Base-by-base conservation (phyloP, 2,329 filamentous ascomycete species). In the Trichoderma breve region DNA sequence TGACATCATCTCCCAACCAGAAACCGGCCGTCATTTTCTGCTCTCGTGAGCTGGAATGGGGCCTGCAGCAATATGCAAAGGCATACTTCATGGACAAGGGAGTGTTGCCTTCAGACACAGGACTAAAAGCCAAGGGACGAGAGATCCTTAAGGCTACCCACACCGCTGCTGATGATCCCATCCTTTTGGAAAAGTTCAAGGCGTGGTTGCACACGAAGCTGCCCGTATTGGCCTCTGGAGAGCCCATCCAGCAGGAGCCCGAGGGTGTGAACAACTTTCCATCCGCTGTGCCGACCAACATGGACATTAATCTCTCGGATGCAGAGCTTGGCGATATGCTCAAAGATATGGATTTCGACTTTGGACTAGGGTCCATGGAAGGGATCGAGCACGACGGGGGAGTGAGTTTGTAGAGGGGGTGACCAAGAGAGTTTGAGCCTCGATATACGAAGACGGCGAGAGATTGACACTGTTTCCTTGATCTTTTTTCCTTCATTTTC, bases 11-110 rank as follows among this genome's bases (percentile, higher is more conserved):
- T 6, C 61, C 72, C 14, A 84, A 83, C 72, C 80, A 82, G 15
- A 83, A 83, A 11, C 86, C 86, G 0, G 85, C 86, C 0, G 78
- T 79, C 9, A 82, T 90, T 0, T 90, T 91, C 77, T 89, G 87
- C 78, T 88, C 86, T 21, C 82, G 86, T 7, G 87, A 90, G 75
- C 82, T 91, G 26, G 89, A 90, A 77, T 80, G 78, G n/a, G 87
- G 85, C 2, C 80, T 91, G 15, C 77, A 82, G 12, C 82, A 83
- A 21, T 88, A 85, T 74, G 86, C 88, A 6, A 79, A 82, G 34
- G 76, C 78, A 2, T 79, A 84, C 73, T 75, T 86, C 7, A 74
- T 78, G 6, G 78, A 77, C 5, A 80, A 77, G 1, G 83, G 82
- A 3, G 76, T 74, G 6, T 82, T 88, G 73, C 88, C 88, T 0